Conservation (phyloP, 2,329 filamentous ascomycete genomes). For the Fusarium citri region DNA sequence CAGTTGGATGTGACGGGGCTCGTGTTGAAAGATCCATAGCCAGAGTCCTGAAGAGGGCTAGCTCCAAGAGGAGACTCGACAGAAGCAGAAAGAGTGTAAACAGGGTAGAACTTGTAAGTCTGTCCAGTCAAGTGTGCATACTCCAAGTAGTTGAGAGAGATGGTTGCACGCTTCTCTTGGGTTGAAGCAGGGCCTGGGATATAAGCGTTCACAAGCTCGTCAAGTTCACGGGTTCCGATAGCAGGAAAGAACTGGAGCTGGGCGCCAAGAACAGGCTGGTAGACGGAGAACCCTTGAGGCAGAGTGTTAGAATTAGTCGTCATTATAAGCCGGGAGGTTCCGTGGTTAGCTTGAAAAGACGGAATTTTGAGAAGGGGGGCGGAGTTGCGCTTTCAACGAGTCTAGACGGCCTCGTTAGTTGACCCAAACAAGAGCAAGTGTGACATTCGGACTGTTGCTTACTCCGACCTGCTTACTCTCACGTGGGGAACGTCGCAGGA, state of each 20-base stretch:
- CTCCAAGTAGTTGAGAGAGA: constrained; percentile 71
- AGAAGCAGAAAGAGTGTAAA: constrained; percentile 55
- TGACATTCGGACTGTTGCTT: constrained; percentile 36
- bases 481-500: constrained; percentile 20
- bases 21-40: constrained; percentile 60
- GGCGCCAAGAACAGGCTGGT: constrained; percentile 67
- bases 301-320: constrained; percentile 40
- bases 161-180: constrained; percentile 67
- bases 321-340: constrained; percentile 44
- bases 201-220: constrained; percentile 69
- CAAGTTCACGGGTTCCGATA: constrained; percentile 70
- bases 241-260: constrained; percentile 74
- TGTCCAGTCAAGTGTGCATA: constrained; percentile 65
- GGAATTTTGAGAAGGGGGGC: constrained; percentile 19
- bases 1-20: constrained; percentile 63
- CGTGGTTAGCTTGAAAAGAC: constrained; percentile 13
- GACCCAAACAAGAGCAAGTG: neutral
- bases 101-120: constrained; percentile 70
- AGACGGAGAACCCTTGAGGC: constrained; percentile 68
- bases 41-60: constrained; percentile 57
- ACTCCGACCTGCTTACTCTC: constrained; percentile 41
- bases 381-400: constrained; percentile 12
- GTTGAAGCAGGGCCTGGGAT: constrained; percentile 64
- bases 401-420: constrained; percentile 22
- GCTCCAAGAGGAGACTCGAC: constrained; percentile 59